Base-by-base conservation (phyloP, 2,329 filamentous ascomycete genomes). In the Xylariaceae sp. region DNA sequence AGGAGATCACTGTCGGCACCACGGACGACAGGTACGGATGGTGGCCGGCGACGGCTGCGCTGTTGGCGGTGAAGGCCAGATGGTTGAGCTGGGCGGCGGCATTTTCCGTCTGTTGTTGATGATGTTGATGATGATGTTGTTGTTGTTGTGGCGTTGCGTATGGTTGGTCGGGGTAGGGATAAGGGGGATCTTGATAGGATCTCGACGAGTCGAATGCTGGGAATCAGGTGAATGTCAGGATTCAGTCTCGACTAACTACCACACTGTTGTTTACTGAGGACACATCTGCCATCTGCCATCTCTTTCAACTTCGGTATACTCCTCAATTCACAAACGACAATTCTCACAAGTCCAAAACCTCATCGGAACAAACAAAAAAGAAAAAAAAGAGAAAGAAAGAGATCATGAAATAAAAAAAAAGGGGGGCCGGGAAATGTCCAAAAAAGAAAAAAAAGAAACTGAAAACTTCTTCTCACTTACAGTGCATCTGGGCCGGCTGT, bases 401-500 rank as follows among this genome's bases (percentile, higher is more conserved):
- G 19, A 19, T 19, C 19, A 19, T 19, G 19, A 19, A 19, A 19
- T 19, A 19, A 19, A 19, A 19, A 19, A 2, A 19, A 19, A 1
- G 19, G 19, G 19, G 19, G 19, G 19, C 19, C 19, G 19, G 19
- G 19, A 19, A 19, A 19, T 19, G 19, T 19, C 32, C 32, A 34
- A 37, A 37, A 7, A 11, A 37, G n/a, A 7, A 11, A 30, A 37
- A 30, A 41, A 41, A n/a, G n/a, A n/a, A n/a, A n/a, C n/a, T n/a
- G n/a, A 9, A 26, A 37, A 39, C 31, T 40, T 40, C 31, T 11
- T 26, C 4, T 12, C n/a, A 85, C 89, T 76, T 77, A 95, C 91
- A 88, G 74, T 92, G 87, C 76, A 91, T 81, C 71, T 86, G 87
- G 72, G 86, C 79, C 73, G 85, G 79, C 71, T 87, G 84, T 56